Percentiles rank a stretch among this genome's conserved stretches.
phyloP scores from a whole-genome alignment of 805 yeast genomes.

The Wickerhamiella domercqiae region DNA sequence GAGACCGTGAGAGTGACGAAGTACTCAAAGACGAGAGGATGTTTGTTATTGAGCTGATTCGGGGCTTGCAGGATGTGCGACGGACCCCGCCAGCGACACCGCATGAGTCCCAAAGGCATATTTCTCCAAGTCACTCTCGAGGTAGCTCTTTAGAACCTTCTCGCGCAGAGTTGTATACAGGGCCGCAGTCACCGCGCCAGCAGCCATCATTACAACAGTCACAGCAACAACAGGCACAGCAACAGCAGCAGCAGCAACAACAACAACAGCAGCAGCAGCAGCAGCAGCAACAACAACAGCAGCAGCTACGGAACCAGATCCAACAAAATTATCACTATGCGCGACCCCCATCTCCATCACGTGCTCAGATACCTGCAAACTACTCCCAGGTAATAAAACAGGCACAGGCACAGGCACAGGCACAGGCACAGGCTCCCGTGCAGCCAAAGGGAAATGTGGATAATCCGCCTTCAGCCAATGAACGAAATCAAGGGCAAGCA shows the following conservation, averaged over 20 bases:
- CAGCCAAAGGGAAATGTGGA: neutral
- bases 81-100: slow-evolving; percentile 1
- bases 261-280: neutral
- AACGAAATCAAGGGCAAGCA: neutral
- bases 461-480: neutral
- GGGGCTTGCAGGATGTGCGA: slow-evolving; percentile 20
- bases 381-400: slow-evolving; percentile 1
- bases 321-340: no score
- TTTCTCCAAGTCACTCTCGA: neutral
- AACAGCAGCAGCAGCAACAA: slow-evolving; percentile 3
- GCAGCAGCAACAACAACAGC: neutral
- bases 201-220: slow-evolving; percentile 15
- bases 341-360: neutral
- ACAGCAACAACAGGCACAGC: slow-evolving; percentile 3
- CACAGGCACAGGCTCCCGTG: neutral
- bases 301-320: neutral
- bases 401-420: neutral
- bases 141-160: neutral
- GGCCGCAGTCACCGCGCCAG: slow-evolving; percentile 8
- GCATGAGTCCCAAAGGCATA: neutral
- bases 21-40: slow-evolving; percentile 64
- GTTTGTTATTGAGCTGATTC: slow-evolving; percentile 62
- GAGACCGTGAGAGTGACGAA: slow-evolving; percentile 46
- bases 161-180: neutral
- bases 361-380: neutral